Base-by-base conservation (phyloP, 2,329 filamentous ascomycete genomes). In the Teratosphaeria epicoccoides region DNA sequence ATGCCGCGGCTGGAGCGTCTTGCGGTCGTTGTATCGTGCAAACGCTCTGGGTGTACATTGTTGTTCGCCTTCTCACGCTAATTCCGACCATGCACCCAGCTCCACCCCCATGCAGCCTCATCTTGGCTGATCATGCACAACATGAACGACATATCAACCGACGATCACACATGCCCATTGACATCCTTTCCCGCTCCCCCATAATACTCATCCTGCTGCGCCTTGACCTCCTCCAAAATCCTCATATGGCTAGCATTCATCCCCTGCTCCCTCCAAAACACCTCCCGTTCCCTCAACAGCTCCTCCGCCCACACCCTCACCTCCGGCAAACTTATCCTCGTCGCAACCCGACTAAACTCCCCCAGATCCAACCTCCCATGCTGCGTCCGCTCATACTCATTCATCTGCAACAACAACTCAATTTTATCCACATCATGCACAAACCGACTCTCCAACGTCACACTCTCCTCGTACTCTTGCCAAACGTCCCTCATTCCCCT, bases 361-460 rank as follows among this genome's bases (percentile, higher is more conserved):
- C 85, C 81, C 48, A 98, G 73, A 68, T 97, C 88, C 37, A 88
- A 68, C 57, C 73, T 71, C 24, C 81, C 80, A 51, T 82, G 71
- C 47, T 81, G 76, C 11, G 77, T 72, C 62, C 85, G 84, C 78
- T 98, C 93, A 65, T 98, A 98, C 70, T 98, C 93, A 25, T 95
- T 75, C 87, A 96, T 96, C 74, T 98, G 93, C 64, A 95, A 73
- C 55, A 98, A 72, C 58, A 98, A 74, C 73, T 98, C 93, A 69
- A 98, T 83, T 82, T 97, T 97, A 72, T 98, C 93, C 53, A 98
- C 81, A 68, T 98, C 93, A 68, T 98, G 93, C 43, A 98, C 93
- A 57, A 91, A 97, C 55, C 83, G 77, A 60, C 85, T 87, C 67
- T 98, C 91, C 12, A 84, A 72, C 7, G 93, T 97, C 71, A 84